Evolutionary conservation across 2,329 filamentous ascomycete species (phyloP).

Genomic region (Triangularia verruculosa): DNA sequence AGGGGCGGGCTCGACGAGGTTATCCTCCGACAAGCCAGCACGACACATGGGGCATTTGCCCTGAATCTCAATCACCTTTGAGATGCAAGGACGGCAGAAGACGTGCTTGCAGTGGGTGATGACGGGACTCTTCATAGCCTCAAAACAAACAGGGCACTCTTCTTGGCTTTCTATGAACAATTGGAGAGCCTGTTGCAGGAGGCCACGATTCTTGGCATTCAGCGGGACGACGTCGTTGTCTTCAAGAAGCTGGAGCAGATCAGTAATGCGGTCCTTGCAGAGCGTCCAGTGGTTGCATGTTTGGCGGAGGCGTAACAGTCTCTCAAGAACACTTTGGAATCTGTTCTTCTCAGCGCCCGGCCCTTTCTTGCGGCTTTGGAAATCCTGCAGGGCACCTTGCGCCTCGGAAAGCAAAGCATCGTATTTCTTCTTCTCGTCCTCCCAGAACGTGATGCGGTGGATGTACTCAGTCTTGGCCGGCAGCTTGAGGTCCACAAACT

Average conservation of each 20-base stretch:
- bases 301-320: slow-evolving; percentile 78
- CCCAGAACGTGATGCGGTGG: slow-evolving; percentile 68
- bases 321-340: slow-evolving; percentile 75
- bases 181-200: slow-evolving; percentile 72
- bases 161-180: slow-evolving; percentile 77
- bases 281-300: slow-evolving; percentile 83
- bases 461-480: slow-evolving; percentile 76
- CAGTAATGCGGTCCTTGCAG: slow-evolving; percentile 69
- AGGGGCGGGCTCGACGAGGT: slow-evolving; percentile 62
- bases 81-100: slow-evolving; percentile 73
- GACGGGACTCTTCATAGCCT: slow-evolving; percentile 66
- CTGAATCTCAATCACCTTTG: slow-evolving; percentile 69
- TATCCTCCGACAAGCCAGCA: slow-evolving; percentile 58
- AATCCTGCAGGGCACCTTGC: slow-evolving; percentile 64
- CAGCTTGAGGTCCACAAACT: slow-evolving; percentile 76
- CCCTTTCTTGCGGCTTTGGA: slow-evolving; percentile 42
- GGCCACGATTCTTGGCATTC: slow-evolving; percentile 66
- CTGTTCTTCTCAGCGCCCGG: slow-evolving; percentile 46
- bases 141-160: slow-evolving; percentile 79
- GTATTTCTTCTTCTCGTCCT: slow-evolving; percentile 75
- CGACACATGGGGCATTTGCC: slow-evolving; percentile 84
- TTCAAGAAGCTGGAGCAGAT: slow-evolving; percentile 68
- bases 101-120: slow-evolving; percentile 84
- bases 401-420: slow-evolving; percentile 71
- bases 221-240: slow-evolving; percentile 65